Conservation (phyloP, 495 filamentous ascomycete species). For the Neurospora pannonica region DNA sequence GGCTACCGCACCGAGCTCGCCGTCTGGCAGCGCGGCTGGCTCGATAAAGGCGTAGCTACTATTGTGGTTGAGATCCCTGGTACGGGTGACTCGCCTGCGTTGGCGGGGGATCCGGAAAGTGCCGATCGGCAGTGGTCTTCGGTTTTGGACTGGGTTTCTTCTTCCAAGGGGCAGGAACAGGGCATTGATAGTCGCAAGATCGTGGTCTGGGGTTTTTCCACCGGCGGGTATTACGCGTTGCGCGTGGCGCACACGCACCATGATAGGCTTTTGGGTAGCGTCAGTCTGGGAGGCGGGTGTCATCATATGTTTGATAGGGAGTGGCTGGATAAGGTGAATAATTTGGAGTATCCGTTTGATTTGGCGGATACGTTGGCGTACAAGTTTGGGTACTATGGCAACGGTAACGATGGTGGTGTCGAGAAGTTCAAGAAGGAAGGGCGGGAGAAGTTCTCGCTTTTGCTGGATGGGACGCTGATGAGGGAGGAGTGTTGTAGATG, state of each 20-base stretch:
- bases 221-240: slow-evolving; percentile 63
- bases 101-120: slow-evolving; percentile 28
- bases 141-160: slow-evolving; percentile 53
- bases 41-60: slow-evolving; percentile 42
- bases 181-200: slow-evolving; percentile 46
- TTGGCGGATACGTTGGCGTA: slow-evolving; percentile 50
- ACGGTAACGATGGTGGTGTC: slow-evolving; percentile 15
- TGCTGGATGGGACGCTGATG: slow-evolving; percentile 50
- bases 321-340: slow-evolving; percentile 55
- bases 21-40: slow-evolving; percentile 51
- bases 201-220: slow-evolving; percentile 57
- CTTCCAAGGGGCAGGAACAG: slow-evolving; percentile 19
- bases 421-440: slow-evolving; percentile 50
- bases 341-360: slow-evolving; percentile 64
- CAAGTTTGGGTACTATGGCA: slow-evolving; percentile 57
- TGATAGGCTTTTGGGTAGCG: slow-evolving; percentile 43
- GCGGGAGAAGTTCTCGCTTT: slow-evolving; percentile 53
- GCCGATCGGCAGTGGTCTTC: slow-evolving; percentile 49
- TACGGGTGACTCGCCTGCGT: slow-evolving; percentile 62
- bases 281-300: slow-evolving; percentile 55
- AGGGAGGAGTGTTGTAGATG: slow-evolving; percentile 45
- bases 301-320: slow-evolving; percentile 55
- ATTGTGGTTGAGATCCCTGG: slow-evolving; percentile 64
- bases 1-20: slow-evolving; percentile 65
- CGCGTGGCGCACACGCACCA: slow-evolving; percentile 58